Base-by-base conservation (phyloP, 371 early-diverging fungal genomes). In the Nosema muscidifuracis region DNA sequence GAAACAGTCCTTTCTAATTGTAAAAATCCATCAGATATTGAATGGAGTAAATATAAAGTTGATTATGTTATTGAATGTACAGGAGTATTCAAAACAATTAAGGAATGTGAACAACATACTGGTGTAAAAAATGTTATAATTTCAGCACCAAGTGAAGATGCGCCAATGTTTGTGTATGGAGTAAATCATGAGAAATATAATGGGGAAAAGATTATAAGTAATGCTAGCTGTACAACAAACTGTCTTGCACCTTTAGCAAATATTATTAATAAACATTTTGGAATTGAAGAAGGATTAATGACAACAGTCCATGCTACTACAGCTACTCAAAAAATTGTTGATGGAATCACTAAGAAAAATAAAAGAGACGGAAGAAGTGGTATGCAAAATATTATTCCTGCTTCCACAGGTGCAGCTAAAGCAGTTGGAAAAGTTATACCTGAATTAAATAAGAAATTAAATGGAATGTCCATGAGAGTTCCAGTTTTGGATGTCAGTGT, bases 221-320 rank as follows among this genome's bases (percentile, higher is more conserved):
- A 96, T 86, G 97, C 99, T 58, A 94, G 94, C 58, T 98, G 99
- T 89, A 98, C 99, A 76, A 98, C 99, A 82, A 95, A 97, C 89
- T 97, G 99, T 85, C 85, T 98, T 55, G 97, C 97, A 38, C 97
- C 99, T 33, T 86, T 98, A 53, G 95, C 92, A 80, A 96, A 97
- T 87, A 89, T 97, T 71, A 86, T 97, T 79, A 80, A 96, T 86
- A 95, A 96, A 81, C 85, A 89, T 62, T 92, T 91, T 82, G 88
- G 91, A 73, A 89, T 92, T 82, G 84, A 86, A 28, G 87, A 86
- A 75, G 90, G 88, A 44, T 83, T 90, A 60, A 95, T 97, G 95
- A 93, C 93, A 70, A 97, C 99, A 50, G 90, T 93, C 74, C 97
- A 97, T 85, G 91, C 99, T 67, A 87, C 89, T 77, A 99, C 97